Base-by-base conservation (phyloP, 306 rosid species). In the Betula pendula region DNA sequence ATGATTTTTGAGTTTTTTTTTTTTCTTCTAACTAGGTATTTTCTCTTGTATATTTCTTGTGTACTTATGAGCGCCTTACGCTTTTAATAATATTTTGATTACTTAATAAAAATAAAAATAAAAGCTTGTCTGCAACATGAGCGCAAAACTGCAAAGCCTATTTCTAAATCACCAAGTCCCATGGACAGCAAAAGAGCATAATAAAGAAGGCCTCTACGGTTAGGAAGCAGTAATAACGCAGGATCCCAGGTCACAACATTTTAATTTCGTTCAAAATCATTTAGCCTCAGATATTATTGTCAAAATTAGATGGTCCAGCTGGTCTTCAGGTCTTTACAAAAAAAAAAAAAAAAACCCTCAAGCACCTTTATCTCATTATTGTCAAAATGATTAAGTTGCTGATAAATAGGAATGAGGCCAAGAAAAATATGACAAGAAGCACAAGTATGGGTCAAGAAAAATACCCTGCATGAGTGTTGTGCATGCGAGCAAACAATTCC, bases 401-500 rank as follows among this genome's bases (percentile, higher is more conserved):
- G 44, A 31, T 31, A 33, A 16, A 62, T 16, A 62, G 33, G 43
- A 62, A 62, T 16, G 22, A 17, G 17, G 12, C 14, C 1, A 33
- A 62, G 14, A 62, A 62, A 62, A 62, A 29, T 38, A 31, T 0
- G 8, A 62, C 8, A 35, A 66, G 25, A 44, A 75, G 17, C 38
- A 50, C 68, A 68, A 53, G 33, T 45, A 48, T 12, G 25, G 70
- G 77, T 19, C 20, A 51, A 68, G 81, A 79, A 80, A 73, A 56
- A 75, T 77, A 96, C 98, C 99, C 99, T 55, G 99, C 93, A 80
- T 96, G 98, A 81, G 99, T 96, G 82, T 96, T 96, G 94, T 96
- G 99, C 99, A 96, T 96, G 50, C 97, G 97, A 47, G 99, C 99
- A 86, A 96, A 96, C 74, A 96, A 79, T 74, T 96, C 99, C 56